Evolutionary conservation across 2,329 filamentous ascomycete genomes (phyloP).

Genomic region (Penicillium polonicum): DNA sequence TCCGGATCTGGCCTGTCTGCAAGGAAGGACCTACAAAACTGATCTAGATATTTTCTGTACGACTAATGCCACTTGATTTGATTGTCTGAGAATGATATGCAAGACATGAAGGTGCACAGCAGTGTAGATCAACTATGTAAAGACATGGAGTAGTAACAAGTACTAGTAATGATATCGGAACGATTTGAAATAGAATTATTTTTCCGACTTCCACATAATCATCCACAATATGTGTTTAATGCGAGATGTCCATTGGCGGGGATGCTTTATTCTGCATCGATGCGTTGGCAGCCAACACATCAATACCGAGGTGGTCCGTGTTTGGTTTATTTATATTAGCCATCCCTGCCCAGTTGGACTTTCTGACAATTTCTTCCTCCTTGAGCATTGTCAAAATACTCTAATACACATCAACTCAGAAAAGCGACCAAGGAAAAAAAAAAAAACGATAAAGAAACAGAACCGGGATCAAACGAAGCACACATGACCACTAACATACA

Average conservation of each 20-base stretch:
- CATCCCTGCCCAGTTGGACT: constrained; percentile 1
- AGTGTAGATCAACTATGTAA: neutral
- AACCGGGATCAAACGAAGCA: constrained; percentile 7
- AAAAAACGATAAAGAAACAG: constrained; percentile 1
- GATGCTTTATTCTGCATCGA: neutral
- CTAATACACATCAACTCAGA: neutral
- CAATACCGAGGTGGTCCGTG: constrained; percentile 23
- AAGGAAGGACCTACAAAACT: constrained; percentile 11
- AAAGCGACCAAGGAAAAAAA: neutral
- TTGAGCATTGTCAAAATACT: neutral
- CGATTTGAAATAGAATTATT: neutral
- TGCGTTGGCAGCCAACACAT: constrained; percentile 24
- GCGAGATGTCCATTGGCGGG: neutral
- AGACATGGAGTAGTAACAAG: neutral
- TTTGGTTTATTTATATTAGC: constrained; percentile 23
- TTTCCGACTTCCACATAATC: neutral
- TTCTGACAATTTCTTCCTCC: neutral
- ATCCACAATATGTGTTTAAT: neutral
- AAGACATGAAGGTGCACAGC: neutral
- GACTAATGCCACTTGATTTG: constrained; percentile 14
- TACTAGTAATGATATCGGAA: neutral
- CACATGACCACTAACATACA: constrained; percentile 9
- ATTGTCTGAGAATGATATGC: neutral
- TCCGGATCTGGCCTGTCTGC: constrained; percentile 11
- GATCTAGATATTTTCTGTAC: constrained; percentile 15